These are phyloP conservation scores for Coleophoma crateriformis DNA, from an alignment of 2,329 filamentous ascomycete genomes.

Conservation along the genomic window DNA sequence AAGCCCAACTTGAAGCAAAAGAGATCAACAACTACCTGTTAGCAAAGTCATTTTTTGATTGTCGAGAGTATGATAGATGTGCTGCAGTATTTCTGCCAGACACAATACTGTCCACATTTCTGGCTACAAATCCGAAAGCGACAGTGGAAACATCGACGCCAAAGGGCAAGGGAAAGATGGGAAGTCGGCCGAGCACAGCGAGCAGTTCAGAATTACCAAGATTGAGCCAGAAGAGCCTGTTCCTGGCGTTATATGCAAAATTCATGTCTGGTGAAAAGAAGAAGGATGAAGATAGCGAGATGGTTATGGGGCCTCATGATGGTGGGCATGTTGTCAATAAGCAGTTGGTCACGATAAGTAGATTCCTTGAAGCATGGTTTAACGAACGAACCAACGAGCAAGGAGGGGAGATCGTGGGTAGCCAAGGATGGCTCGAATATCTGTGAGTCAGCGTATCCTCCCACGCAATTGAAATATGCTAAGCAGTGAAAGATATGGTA, in stretches of 20 bases:
- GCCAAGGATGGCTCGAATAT: conserved; percentile 93
- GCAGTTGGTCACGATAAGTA: conserved; percentile 70
- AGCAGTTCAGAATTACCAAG: conserved; percentile 37
- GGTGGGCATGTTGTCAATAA: conserved; percentile 80
- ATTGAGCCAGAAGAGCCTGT: conserved; percentile 86
- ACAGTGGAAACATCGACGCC: conserved; percentile 31
- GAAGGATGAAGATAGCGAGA: conserved; percentile 94
- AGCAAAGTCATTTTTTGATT: conserved; percentile 93
- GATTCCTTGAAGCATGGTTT: conserved; percentile 78
- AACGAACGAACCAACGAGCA: conserved; percentile 53
- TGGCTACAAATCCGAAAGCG: conserved; percentile 38
- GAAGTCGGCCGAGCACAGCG: conserved; percentile 6
- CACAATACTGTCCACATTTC: conserved; percentile 63
- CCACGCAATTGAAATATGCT: conserved; percentile 4
- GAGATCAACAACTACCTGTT: conserved; percentile 82
- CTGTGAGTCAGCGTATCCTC: conserved; percentile 38
- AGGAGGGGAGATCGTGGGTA: conserved; percentile 48
- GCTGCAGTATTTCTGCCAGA: conserved; percentile 84
- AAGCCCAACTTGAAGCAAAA: conserved; percentile 69
- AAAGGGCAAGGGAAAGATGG: conserved; percentile 57
- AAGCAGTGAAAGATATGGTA: conserved; percentile 59
- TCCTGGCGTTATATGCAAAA: conserved; percentile 87
- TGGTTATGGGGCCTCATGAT: conserved; percentile 92
- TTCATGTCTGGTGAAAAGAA: conserved; percentile 92
- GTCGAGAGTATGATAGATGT: conserved; percentile 89